Evolutionary conservation across 495 filamentous ascomycete genomes (phyloP).

Genomic region (Annulohypoxylon bovei): DNA sequence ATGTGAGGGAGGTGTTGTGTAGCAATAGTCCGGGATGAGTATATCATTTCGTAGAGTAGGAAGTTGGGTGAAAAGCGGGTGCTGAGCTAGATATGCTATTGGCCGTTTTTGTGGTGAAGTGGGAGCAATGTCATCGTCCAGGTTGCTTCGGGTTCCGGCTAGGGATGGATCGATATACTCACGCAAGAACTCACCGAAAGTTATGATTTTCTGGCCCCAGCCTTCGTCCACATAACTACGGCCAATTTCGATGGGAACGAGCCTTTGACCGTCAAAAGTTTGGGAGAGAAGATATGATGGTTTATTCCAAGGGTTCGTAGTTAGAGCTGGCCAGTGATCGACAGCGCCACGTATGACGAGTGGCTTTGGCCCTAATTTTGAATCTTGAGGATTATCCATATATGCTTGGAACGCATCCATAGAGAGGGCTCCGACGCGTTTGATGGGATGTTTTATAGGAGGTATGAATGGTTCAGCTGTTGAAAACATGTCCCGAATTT

Average conservation of each 20-base stretch:
- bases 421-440: constrained; percentile 52
- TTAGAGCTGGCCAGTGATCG: constrained; percentile 81
- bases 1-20: constrained; percentile 67
- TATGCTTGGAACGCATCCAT: constrained; percentile 73
- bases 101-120: constrained; percentile 37
- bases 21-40: constrained; percentile 84
- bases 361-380: constrained; percentile 59
- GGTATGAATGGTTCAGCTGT: constrained; percentile 54
- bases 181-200: constrained; percentile 76
- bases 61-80: constrained; percentile 86
- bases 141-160: neutral
- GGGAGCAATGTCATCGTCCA: constrained; percentile 9
- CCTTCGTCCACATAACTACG: constrained; percentile 84
- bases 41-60: constrained; percentile 82
- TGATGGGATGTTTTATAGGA: constrained; percentile 50
- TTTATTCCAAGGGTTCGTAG: constrained; percentile 72
- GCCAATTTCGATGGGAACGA: constrained; percentile 92
- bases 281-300: constrained; percentile 77
- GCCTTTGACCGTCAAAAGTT: constrained; percentile 79
- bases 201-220: constrained; percentile 87
- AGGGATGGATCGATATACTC: constrained; percentile 58
- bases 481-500: constrained; percentile 48
- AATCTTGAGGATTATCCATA: constrained; percentile 51
- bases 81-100: constrained; percentile 88
- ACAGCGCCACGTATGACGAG: constrained; percentile 74